Evolutionary conservation across 2,329 filamentous ascomycete species (phyloP), one percentile per base, ranked within the genome.

Genomic region (Grosmannia clavigera): DNA sequence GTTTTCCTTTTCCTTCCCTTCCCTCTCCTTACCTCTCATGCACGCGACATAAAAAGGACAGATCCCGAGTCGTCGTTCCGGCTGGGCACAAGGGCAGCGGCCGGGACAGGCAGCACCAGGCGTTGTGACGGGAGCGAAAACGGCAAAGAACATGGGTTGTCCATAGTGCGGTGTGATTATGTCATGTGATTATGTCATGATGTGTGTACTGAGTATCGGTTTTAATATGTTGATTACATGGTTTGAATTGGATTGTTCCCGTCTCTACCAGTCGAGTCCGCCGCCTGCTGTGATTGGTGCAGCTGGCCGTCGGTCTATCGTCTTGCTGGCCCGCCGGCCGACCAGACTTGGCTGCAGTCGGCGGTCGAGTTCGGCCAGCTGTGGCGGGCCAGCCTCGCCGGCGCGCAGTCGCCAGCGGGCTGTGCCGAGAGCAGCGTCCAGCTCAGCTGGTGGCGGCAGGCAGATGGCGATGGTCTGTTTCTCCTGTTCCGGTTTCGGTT

Each of bases 361-460:
- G 61, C 66, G 68, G 58, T 81, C 79, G 40, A 81, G 70, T 67
- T 76, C 75, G 22, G 69, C 73, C 58, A 77, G 74, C 57, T 51
- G 56, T 14, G 51, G 14, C 59, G 68, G 67, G 9, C 71, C 12
- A 71, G 73, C 71, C 72, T 94, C 90, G 1, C 80, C 86, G 71
- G 86, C 87, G 74, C 80, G 86, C 22, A 95, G 84, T 73, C 81
- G 88, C 83, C 88, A 96, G 73, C 82, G 86, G 66, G 78, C 77
- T 0, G 90, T 96, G 0, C 90, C 90, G 33, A 96, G 75, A 60
- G 89, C 81, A 1, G 79, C 80, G 70, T 96, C 91, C 53, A 96
- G 76, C 74, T 95, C 91, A 58, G 86, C 85, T 0, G 92, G 80
- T 0, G 89, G 86, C 25, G 91, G 91, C 33, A 96, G 76, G 72